These are phyloP conservation scores for Schoenoplectus tabernaemontani DNA, from an alignment of 202 grass and related monocot species.

Conservation along the genomic window DNA sequence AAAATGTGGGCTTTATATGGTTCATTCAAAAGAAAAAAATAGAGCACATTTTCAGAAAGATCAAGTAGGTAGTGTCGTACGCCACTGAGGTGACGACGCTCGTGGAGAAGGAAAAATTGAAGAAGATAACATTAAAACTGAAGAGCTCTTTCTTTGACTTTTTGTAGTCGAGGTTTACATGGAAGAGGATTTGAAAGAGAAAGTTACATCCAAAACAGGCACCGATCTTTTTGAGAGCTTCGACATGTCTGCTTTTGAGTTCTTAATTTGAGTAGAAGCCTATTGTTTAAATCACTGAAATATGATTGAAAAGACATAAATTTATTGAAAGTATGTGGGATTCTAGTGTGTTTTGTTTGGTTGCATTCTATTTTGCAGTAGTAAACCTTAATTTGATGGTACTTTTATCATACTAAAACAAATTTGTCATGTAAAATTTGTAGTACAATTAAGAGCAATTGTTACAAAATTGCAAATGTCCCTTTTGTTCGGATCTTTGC, in stretches of 20 bases:
- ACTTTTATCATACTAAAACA: no score
- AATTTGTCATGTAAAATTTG: no score
- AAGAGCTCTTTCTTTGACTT: slow-evolving; percentile 28
- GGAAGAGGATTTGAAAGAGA: not conserved
- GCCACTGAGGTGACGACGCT: not conserved
- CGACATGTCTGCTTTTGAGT: slow-evolving; percentile 11
- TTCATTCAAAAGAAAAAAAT: slow-evolving; percentile 27
- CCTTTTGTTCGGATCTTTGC: no score
- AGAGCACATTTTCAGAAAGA: slow-evolving; percentile 34
- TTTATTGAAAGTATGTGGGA: no score
- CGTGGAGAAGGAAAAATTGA: slow-evolving; percentile 14
- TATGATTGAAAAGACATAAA: no score
- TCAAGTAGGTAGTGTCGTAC: slow-evolving; percentile 18
- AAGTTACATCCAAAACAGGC: slow-evolving; percentile 26
- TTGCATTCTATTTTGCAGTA: no score
- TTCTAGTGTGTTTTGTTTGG: no score
- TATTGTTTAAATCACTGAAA: no score
- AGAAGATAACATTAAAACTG: slow-evolving; percentile 33
- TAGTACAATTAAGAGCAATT: no score
- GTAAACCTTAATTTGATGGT: no score
- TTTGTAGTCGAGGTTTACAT: slow-evolving; percentile 14
- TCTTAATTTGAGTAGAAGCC: slow-evolving; percentile 29
- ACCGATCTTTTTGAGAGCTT: slow-evolving; percentile 11
- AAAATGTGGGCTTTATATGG: slow-evolving; percentile 5
- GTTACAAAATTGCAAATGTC: no score